Percentiles rank a stretch among this genome's conserved stretches.
Conservation (phyloP, 441 rosid species). For the Gossypium armourianum region DNA sequence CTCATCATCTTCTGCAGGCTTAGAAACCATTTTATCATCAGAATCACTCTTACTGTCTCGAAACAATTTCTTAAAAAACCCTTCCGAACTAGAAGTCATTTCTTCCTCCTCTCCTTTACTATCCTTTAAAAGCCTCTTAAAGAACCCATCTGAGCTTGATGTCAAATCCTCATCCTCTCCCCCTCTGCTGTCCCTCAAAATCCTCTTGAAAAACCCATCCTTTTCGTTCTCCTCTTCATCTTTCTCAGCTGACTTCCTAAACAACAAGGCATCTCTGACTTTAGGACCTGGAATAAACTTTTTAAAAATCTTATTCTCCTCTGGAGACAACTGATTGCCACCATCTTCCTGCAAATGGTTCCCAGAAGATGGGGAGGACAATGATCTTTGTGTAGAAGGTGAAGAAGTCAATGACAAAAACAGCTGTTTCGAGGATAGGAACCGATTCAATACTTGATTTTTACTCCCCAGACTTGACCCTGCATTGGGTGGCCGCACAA, state of each 20-base stretch:
- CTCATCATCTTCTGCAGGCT: slow-evolving; percentile 66
- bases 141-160: slow-evolving; percentile 67
- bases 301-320: slow-evolving; percentile 73
- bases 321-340: slow-evolving; percentile 43
- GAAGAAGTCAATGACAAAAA: slow-evolving; percentile 70
- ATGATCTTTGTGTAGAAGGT: slow-evolving; percentile 54
- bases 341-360: slow-evolving; percentile 53
- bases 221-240: slow-evolving; percentile 79
- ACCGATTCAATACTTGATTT: slow-evolving; percentile 74
- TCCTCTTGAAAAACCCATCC: slow-evolving; percentile 82
- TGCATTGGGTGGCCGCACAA: slow-evolving; percentile 43
- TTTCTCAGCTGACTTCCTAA: slow-evolving; percentile 84
- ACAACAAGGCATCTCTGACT: slow-evolving; percentile 81
- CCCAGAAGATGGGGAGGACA: slow-evolving; percentile 55
- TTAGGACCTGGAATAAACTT: slow-evolving; percentile 84
- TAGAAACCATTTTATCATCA: slow-evolving; percentile 30
- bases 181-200: slow-evolving; percentile 55
- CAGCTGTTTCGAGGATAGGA: slow-evolving; percentile 75
- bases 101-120: slow-evolving; percentile 66
- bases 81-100: slow-evolving; percentile 57
- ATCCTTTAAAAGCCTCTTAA: slow-evolving; percentile 74
- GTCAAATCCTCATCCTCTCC: slow-evolving; percentile 69
- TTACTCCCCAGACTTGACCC: slow-evolving; percentile 60
- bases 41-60: slow-evolving; percentile 40
- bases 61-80: slow-evolving; percentile 63